phyloP scores from a whole-genome alignment of 2,329 filamentous ascomycete species.

The Pseudogymnoascus sp. region DNA sequence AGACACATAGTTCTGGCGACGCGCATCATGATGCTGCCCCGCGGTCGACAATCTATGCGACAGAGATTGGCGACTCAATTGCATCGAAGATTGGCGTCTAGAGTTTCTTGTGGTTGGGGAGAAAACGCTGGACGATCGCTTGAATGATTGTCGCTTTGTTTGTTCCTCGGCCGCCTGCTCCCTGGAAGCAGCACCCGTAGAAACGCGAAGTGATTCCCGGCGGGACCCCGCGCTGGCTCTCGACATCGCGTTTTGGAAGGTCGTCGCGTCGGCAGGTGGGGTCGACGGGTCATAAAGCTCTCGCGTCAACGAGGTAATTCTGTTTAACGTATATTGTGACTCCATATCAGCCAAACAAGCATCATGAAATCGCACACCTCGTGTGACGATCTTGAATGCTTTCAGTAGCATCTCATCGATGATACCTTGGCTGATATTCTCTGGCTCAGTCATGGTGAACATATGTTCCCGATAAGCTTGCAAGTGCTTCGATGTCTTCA shows the following conservation, averaged over 20 bases:
- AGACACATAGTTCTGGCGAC: slow-evolving; percentile 68
- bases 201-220: slow-evolving; percentile 26
- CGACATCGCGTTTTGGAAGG: slow-evolving; percentile 42
- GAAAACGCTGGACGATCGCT: slow-evolving; percentile 22
- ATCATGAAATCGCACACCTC: slow-evolving; percentile 84
- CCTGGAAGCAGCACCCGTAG: slow-evolving; percentile 23
- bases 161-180: slow-evolving; percentile 23
- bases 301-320: slow-evolving; percentile 52
- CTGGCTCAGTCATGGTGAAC: slow-evolving; percentile 45
- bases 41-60: slow-evolving; percentile 68
- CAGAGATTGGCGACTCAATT: slow-evolving; percentile 25
- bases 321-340: slow-evolving; percentile 43
- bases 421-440: slow-evolving; percentile 59
- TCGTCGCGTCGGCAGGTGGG: slow-evolving; percentile 51
- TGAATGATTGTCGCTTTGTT: slow-evolving; percentile 25
- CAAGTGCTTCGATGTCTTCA: slow-evolving; percentile 80
- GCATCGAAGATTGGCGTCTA: slow-evolving; percentile 18
- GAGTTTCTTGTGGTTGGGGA: slow-evolving; percentile 20
- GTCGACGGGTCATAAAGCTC: slow-evolving; percentile 58
- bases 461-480: slow-evolving; percentile 46
- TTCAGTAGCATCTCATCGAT: slow-evolving; percentile 91
- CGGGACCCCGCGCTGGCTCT: slow-evolving; percentile 28
- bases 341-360: slow-evolving; percentile 63
- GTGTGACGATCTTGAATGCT: slow-evolving; percentile 88
- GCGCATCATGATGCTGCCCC: slow-evolving; percentile 33